Percentiles rank a stretch among this genome's conserved stretches.
Evolutionary conservation across 73 alveolate species (phyloP).

Genomic region (Breviolum minutum): DNA sequence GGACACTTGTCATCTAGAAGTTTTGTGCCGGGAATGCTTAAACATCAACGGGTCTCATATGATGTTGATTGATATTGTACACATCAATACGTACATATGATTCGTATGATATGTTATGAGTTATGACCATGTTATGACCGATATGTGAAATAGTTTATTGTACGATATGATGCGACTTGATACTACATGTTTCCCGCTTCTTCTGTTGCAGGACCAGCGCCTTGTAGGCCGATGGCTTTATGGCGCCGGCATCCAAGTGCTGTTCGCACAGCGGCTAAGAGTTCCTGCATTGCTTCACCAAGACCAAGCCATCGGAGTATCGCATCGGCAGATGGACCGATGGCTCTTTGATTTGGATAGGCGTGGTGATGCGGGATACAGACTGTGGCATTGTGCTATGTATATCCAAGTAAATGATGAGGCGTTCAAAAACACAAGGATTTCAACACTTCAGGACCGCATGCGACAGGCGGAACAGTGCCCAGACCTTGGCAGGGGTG

Average conservation of each 20-base stretch:
- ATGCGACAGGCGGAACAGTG: constrained; percentile 87
- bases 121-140: too few relatives aligned
- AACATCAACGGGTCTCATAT: too few relatives aligned
- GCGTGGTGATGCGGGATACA: neutral
- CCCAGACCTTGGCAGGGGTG: neutral
- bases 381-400: neutral
- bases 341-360: constrained; percentile 66
- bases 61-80: too few relatives aligned
- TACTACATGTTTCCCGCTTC: neutral
- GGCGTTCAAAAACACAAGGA: neutral
- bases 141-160: too few relatives aligned
- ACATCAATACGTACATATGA: too few relatives aligned
- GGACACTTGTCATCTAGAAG: neutral
- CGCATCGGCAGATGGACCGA: constrained; percentile 84
- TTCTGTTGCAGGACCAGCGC: constrained; percentile 55
- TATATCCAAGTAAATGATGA: neutral
- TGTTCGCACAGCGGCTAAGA: neutral
- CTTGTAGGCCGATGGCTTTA: constrained; percentile 91
- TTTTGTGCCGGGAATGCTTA: neutral
- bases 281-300: neutral
- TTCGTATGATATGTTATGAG: too few relatives aligned
- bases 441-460: constrained; percentile 51
- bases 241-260: constrained; percentile 10
- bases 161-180: too few relatives aligned
- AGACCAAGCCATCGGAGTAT: constrained; percentile 91